Base-by-base conservation (phyloP, 768 basidiomycete genomes). In the Panus rudis region DNA sequence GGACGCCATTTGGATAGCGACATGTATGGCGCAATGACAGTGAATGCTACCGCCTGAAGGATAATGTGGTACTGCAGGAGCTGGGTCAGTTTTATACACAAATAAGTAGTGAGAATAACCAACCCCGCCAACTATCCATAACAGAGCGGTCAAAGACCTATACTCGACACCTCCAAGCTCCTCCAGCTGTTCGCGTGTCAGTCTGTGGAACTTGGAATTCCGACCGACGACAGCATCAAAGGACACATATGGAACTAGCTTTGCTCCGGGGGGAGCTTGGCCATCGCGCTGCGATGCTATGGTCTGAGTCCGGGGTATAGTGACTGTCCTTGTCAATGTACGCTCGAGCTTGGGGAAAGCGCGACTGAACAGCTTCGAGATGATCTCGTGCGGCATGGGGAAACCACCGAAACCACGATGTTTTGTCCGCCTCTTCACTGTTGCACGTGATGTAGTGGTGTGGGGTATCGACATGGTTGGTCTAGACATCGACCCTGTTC, bases 91-190 rank as follows among this genome's bases (percentile, higher is more conserved):
- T 48, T 32, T 32, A n/a, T 10, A 32, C 22, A 31, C 37, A 33
- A 34, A 26, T 17, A 50, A 40, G 19, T 16, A 13, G 28, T 10
- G n/a, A 10, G 10, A n/a, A 37, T 26, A 25, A 71, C 86, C 55
- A 58, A 93, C 91, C 25, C 65, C 58, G 10, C 73, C 73, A 27
- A 94, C 78, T 43, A 93, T 75, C 84, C 87, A 93, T 8, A 92
- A 66, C 39, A 96, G 61, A 2, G 83, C 77, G 33, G 81, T 82
- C 49, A 96, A 64, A 11, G 85, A 87, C 8, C 92, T 75, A 57
- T 88, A 98, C 60, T 99, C 94, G 6, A 96, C 84, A 16, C 94
- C 93, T 4, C 92, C 92, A 4, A 98, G 66, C 60, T 96, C 91
- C 51, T 94, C 92, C 52, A 88, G 66, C 55, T 97, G 86, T 37